Evolutionary conservation across 2,329 filamentous ascomycete species (phyloP).

Genomic region (Macrophomina tecta): DNA sequence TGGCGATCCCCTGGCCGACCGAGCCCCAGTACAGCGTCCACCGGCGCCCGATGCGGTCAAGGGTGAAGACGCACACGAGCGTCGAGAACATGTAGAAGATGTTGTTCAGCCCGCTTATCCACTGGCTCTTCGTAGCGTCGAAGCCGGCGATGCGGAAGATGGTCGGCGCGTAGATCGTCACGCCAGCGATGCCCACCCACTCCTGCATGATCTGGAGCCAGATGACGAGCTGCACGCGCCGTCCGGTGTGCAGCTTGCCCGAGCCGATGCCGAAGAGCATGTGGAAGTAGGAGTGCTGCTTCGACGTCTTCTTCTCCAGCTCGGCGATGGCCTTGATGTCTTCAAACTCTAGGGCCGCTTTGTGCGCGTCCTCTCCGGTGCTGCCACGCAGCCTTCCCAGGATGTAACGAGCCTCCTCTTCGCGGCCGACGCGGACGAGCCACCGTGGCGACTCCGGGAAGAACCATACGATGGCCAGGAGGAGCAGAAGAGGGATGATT

Average conservation of each 20-base stretch:
- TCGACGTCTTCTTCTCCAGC: constrained; percentile 58
- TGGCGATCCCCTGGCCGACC: constrained; percentile 66
- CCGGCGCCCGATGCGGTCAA: constrained; percentile 71
- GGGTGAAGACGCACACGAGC: constrained; percentile 71
- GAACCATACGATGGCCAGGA: constrained; percentile 66
- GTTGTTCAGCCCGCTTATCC: constrained; percentile 54
- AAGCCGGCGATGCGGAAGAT: constrained; percentile 74
- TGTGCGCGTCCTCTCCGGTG: constrained; percentile 53
- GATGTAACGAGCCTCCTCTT: constrained; percentile 71
- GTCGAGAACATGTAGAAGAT: constrained; percentile 68
- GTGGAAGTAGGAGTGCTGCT: constrained; percentile 64
- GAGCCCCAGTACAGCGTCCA: constrained; percentile 75
- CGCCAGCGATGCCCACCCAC: constrained; percentile 73
- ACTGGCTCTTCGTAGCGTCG: constrained; percentile 53
- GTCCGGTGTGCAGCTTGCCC: constrained; percentile 68
- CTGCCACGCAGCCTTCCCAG: constrained; percentile 68
- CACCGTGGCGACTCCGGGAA: constrained; percentile 74
- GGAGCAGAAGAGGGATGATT: constrained; percentile 65
- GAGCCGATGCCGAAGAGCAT: constrained; percentile 73
- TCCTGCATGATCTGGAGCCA: constrained; percentile 76
- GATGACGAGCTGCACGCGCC: constrained; percentile 72
- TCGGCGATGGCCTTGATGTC: constrained; percentile 70
- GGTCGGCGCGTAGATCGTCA: constrained; percentile 64
- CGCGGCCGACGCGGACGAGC: constrained; percentile 69
- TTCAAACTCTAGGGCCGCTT: constrained; percentile 68